These are phyloP conservation scores for Fragilaria radians DNA, from an alignment of 108 stramenopile species.

Conservation along the genomic window DNA sequence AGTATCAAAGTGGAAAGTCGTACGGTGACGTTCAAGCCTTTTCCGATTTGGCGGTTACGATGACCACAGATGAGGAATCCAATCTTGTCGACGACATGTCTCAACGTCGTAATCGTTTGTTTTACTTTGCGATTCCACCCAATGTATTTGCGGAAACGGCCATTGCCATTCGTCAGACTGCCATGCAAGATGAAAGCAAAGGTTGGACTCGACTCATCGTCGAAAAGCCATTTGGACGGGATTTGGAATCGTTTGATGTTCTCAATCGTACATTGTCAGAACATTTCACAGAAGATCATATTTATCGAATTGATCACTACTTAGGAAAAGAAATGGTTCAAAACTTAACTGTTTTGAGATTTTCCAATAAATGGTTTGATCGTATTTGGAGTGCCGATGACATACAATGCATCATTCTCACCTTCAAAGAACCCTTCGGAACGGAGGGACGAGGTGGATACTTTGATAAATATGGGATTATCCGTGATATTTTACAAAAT, in stretches of 20 bases:
- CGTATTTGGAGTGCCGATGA: conserved; percentile 74
- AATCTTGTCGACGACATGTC: conserved; percentile 15
- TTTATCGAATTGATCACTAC: conserved; percentile 98
- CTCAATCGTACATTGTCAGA: conserved; percentile 47
- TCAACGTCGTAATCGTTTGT: conserved; percentile 70
- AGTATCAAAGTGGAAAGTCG: conserved; percentile 64
- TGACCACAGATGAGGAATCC: conserved; percentile 30
- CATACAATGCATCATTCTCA: conserved; percentile 69
- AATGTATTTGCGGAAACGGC: conserved; percentile 89
- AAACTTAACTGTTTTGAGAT: conserved; percentile 87
- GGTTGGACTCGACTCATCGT: conserved; percentile 93
- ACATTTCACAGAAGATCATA: conserved; percentile 79
- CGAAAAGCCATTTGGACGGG: conserved; percentile 98
- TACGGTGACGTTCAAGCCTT: conserved; percentile 86
- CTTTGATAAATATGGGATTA: conserved; percentile 92
- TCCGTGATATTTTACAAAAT: conserved; percentile 90
- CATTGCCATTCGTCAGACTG: conserved; percentile 59
- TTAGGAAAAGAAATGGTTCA: conserved; percentile 99
- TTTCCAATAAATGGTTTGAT: conserved; percentile 91
- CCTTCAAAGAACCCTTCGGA: conserved; percentile 85
- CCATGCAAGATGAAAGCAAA: conserved; percentile 51
- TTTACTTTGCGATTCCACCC: conserved; percentile 98
- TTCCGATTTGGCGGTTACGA: conserved; percentile 17
- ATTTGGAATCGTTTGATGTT: conserved; percentile 77
- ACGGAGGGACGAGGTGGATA: conserved; percentile 93